Evolutionary conservation across 2,329 filamentous ascomycete species (phyloP), one percentile per base, ranked within the genome.

Genomic region (Ophiostoma sp.): DNA sequence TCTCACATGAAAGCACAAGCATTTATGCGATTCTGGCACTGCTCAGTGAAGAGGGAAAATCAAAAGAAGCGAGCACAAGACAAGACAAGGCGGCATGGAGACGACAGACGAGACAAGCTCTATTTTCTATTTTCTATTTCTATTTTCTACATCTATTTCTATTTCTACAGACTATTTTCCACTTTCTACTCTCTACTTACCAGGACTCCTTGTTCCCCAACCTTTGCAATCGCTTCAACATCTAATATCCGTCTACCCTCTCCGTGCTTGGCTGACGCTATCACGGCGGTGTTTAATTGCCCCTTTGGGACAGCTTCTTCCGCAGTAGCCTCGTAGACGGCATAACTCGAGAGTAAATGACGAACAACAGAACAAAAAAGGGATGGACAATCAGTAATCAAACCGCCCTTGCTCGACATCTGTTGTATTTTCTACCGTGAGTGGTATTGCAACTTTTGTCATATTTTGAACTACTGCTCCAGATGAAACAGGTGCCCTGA

Each of bases 1-100:
- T 57, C 52, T 57, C 52, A 57, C 52, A 57, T 57, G 52, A 57
- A 31, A 57, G 23, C 52, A 57, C 52, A 57, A 31, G 52, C 52
- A 27, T 27, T 57, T 57, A 7, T 48, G 17, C 20, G 44, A 15
- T 48, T 17, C 17, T 48, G 20, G 17, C 17, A 48, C 5, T 48
- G 17, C 17, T 20, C 4, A 44, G 52, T 23, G 52, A 57, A 10
- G 10, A 10, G 52, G n/a, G n/a, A 23, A 27, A 27, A 13, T 23
- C 52, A 57, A 57, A 27, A 57, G 23, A 57, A 27, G 10, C 39
- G 15, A 41, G 36, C 36, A 39, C 7, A 39, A 39, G 44, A 48
- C 36, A 11, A 39, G 36, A 13, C 10, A 39, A 39, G 27, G 27
- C 27, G 27, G 27, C 36, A 39, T 31, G 36, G 36, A 48, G 44